Conservation (phyloP, 352 stramenopile genomes). For the Thraustotheca clavata region DNA sequence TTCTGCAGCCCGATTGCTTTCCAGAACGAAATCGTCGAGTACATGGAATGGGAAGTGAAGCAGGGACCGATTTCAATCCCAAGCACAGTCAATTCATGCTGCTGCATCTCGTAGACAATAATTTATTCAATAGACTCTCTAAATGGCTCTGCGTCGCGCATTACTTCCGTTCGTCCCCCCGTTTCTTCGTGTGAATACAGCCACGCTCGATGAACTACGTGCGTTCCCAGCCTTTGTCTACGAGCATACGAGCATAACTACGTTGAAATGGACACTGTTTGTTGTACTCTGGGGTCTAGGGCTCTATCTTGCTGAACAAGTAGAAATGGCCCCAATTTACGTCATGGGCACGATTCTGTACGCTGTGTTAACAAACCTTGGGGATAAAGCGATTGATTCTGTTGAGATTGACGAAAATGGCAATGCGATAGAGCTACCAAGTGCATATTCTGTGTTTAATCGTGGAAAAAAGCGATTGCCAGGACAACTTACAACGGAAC, state of each 20-base stretch:
- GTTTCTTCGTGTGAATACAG: slow-evolving; percentile 64
- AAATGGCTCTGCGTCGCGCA: too few relatives aligned
- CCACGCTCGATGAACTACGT: slow-evolving; percentile 33
- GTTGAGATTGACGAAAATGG: slow-evolving; percentile 14
- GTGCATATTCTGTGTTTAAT: slow-evolving; percentile 82
- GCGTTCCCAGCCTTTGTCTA: too few relatives aligned
- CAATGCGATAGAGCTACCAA: slow-evolving; percentile 21
- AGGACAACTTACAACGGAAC: slow-evolving; percentile 67
- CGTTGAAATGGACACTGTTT: slow-evolving; percentile 19
- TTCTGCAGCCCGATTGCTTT: slow-evolving; percentile 71
- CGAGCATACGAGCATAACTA: background rate
- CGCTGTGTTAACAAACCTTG: slow-evolving; percentile 9
- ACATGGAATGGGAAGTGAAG: slow-evolving; percentile 76
- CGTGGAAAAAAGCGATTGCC: slow-evolving; percentile 53
- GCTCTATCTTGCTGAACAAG: slow-evolving; percentile 35
- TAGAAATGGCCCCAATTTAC: slow-evolving; percentile 53
- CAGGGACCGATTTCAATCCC: slow-evolving; percentile 59
- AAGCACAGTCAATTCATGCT: slow-evolving; percentile 54
- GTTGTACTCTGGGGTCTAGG: slow-evolving; percentile 33
- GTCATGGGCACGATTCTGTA: slow-evolving; percentile 32
- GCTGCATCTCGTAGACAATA: slow-evolving; percentile 36
- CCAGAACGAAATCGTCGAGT: slow-evolving; percentile 73
- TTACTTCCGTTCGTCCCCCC: slow-evolving; percentile 76
- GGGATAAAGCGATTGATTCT: slow-evolving; percentile 18
- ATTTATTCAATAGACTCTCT: slow-evolving; percentile 4